Conservation (phyloP, 2,329 filamentous ascomycete species). For the Pseudomassariella vexata region DNA sequence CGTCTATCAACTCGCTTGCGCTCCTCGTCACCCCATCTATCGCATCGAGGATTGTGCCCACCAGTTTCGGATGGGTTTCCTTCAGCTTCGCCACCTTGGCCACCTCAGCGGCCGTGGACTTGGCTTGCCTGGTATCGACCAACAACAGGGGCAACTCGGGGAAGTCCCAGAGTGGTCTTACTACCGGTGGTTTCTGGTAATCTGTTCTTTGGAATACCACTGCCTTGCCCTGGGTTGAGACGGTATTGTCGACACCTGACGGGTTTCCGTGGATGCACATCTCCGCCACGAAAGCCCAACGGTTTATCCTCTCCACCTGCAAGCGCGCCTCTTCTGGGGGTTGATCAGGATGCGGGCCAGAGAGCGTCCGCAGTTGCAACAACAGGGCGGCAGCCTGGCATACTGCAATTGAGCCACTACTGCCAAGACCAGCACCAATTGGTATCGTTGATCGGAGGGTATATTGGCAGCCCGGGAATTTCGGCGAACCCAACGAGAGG, state of each 20-base stretch:
- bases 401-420: slow-evolving; percentile 89
- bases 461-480: slow-evolving; percentile 78
- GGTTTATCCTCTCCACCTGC: slow-evolving; percentile 92
- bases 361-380: slow-evolving; percentile 79
- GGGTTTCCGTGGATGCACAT: slow-evolving; percentile 98
- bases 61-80: slow-evolving; percentile 66
- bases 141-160: slow-evolving; percentile 86
- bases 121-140: slow-evolving; percentile 82
- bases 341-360: slow-evolving; percentile 88
- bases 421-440: slow-evolving; percentile 84
- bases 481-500: slow-evolving; percentile 74
- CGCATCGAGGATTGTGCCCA: slow-evolving; percentile 74
- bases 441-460: slow-evolving; percentile 91
- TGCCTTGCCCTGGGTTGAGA: slow-evolving; percentile 87
- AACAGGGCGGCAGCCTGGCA: slow-evolving; percentile 81
- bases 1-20: slow-evolving; percentile 47
- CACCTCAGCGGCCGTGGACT: slow-evolving; percentile 81
- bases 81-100: slow-evolving; percentile 75
- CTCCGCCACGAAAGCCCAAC: slow-evolving; percentile 95
- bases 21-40: slow-evolving; percentile 68
- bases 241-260: slow-evolving; percentile 94
- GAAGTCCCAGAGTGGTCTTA: slow-evolving; percentile 76
- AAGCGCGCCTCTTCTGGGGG: slow-evolving; percentile 78
- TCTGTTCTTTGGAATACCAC: slow-evolving; percentile 83
- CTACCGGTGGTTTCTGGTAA: slow-evolving; percentile 69